phyloP scores from a whole-genome alignment of 805 yeast genomes.

The Wickerhamia fluorescens region DNA sequence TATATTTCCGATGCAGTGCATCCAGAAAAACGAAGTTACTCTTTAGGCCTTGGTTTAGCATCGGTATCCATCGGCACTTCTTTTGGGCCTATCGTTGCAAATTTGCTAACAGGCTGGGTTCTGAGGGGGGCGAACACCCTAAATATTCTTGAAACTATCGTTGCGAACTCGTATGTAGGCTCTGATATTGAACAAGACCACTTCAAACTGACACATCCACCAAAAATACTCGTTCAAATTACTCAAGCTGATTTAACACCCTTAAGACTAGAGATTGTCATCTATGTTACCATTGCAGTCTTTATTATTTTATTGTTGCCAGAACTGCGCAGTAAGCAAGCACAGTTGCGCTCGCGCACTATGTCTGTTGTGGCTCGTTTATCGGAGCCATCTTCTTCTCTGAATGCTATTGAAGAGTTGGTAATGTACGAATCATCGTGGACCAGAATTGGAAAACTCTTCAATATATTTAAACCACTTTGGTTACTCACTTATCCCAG shows the following conservation, averaged over 20 bases:
- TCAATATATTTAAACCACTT: constrained; percentile 13
- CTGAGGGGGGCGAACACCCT: background rate
- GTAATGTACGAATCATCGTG: no score
- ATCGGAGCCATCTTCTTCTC: background rate
- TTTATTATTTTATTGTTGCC: constrained; percentile 11
- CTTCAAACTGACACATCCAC: background rate
- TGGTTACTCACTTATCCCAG: constrained; percentile 11
- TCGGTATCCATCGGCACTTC: constrained; percentile 3
- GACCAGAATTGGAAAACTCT: background rate
- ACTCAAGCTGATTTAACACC: constrained; percentile 1
- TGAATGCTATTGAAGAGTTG: no score
- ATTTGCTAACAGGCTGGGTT: constrained; percentile 1
- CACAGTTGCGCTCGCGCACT: constrained; percentile 12
- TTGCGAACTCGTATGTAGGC: no score
- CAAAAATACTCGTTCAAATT: background rate
- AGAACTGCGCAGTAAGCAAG: constrained; percentile 12
- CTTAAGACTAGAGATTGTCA: constrained; percentile 1
- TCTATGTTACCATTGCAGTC: constrained; percentile 4
- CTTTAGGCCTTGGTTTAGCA: constrained; percentile 5
- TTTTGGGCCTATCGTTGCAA: constrained; percentile 6
- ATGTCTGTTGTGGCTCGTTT: background rate
- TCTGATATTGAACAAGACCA: no score
- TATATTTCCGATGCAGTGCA: constrained; percentile 6
- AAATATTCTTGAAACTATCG: no score
- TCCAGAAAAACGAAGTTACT: constrained; percentile 5